phyloP scores from a whole-genome alignment of 768 basidiomycete genomes.

The Astraeus odoratus region DNA sequence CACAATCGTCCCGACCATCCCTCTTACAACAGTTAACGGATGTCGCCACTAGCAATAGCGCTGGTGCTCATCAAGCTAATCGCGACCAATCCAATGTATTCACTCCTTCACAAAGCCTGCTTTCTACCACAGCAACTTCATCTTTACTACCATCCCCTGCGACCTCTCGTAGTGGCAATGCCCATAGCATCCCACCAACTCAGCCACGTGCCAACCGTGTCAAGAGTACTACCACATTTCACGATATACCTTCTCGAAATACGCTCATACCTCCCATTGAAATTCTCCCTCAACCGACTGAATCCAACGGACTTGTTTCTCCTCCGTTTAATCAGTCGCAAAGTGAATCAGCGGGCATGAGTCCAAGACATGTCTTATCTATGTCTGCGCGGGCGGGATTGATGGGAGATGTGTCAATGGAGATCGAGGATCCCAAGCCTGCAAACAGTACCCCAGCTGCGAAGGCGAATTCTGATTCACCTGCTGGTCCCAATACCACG shows the following conservation, averaged over 20 bases:
- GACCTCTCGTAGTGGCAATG: background rate
- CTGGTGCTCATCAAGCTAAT: slow-evolving; percentile 19
- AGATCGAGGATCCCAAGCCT: too few relatives aligned
- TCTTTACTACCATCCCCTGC: background rate
- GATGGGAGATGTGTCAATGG: background rate
- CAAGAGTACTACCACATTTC: background rate
- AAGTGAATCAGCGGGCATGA: background rate
- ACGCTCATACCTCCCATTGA: slow-evolving; percentile 28
- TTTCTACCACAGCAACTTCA: too few relatives aligned
- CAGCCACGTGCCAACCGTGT: background rate
- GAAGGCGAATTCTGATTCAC: too few relatives aligned
- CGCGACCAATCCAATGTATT: too few relatives aligned
- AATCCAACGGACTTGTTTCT: slow-evolving; percentile 10
- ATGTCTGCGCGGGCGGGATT: background rate
- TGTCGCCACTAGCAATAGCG: slow-evolving; percentile 2
- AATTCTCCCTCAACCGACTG: slow-evolving; percentile 13
- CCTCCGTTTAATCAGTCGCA: slow-evolving; percentile 4
- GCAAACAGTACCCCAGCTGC: too few relatives aligned
- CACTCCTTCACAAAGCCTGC: too few relatives aligned
- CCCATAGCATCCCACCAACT: background rate
- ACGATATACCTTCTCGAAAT: background rate
- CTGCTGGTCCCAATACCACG: too few relatives aligned
- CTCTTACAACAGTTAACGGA: slow-evolving; percentile 18
- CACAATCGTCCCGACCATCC: slow-evolving; percentile 11
- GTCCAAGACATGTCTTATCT: background rate